Percentiles rank a stretch among this genome's conserved stretches.
phyloP scores from a whole-genome alignment of 345 rosid genomes.

The Dipteronia sinensis region DNA sequence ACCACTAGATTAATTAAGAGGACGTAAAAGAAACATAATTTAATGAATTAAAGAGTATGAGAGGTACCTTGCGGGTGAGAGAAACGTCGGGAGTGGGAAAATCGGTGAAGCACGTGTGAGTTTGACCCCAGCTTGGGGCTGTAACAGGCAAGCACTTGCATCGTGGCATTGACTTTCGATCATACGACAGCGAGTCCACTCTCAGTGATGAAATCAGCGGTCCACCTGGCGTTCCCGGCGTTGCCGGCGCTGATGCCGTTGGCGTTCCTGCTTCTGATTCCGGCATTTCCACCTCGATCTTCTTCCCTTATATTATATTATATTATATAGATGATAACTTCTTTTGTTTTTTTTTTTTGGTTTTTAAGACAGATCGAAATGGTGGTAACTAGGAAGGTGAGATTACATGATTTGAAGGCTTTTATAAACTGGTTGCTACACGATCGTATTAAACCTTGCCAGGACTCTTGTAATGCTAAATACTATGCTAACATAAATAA shows the following conservation, averaged over 20 bases:
- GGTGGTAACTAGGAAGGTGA: constrained; percentile 7
- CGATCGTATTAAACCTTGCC: constrained; percentile 47
- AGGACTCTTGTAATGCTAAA: constrained; percentile 27
- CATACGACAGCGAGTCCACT: constrained; percentile 89
- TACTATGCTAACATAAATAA: constrained; percentile 3
- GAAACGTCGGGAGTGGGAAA: constrained; percentile 70
- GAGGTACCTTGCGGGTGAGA: constrained; percentile 90
- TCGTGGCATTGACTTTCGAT: constrained; percentile 78
- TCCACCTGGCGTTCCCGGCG: constrained; percentile 95
- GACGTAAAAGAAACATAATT: not conserved
- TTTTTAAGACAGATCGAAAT: not conserved
- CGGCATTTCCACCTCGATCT: constrained; percentile 30
- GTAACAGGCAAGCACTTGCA: constrained; percentile 85
- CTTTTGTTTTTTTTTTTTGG: not conserved
- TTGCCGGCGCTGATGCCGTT: constrained; percentile 75
- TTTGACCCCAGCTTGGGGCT: constrained; percentile 66
- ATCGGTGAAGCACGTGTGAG: constrained; percentile 76
- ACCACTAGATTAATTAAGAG: not conserved
- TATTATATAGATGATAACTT: not conserved
- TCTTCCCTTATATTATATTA: not conserved
- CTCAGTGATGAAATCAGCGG: constrained; percentile 74
- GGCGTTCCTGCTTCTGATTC: constrained; percentile 49
- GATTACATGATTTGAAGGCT: constrained; percentile 63
- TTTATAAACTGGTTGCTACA: constrained; percentile 59
- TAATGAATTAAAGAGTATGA: not conserved